A percentile compares a stretch with the other conserved stretches of the same genome.
phyloP scores from a whole-genome alignment of 2,329 filamentous ascomycete genomes.

The Monilinia vaccinii-corymbosi region DNA sequence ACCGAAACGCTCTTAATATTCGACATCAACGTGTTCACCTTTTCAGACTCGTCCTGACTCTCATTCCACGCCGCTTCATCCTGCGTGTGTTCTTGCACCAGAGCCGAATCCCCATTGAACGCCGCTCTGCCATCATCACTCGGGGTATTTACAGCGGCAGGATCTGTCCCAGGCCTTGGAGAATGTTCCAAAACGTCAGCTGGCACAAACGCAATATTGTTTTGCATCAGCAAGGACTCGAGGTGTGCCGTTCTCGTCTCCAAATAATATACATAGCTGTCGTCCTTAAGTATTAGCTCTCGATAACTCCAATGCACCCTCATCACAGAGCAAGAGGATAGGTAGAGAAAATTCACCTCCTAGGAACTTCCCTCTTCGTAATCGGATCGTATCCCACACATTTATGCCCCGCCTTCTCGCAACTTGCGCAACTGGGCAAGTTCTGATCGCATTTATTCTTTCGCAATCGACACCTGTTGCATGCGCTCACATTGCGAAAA shows the following conservation, averaged over 20 bases:
- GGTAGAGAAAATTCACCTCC: slow-evolving; percentile 40
- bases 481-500: slow-evolving; percentile 86
- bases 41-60: slow-evolving; percentile 48
- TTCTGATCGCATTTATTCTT: slow-evolving; percentile 96
- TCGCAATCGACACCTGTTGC: slow-evolving; percentile 81
- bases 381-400: slow-evolving; percentile 96
- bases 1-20: slow-evolving; percentile 70
- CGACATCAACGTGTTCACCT: slow-evolving; percentile 56
- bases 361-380: slow-evolving; percentile 88
- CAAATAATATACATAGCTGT: slow-evolving; percentile 86
- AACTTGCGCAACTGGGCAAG: slow-evolving; percentile 81
- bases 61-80: slow-evolving; percentile 28
- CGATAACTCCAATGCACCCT: not conserved
- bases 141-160: slow-evolving; percentile 23
- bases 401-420: slow-evolving; percentile 82
- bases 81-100: slow-evolving; percentile 17
- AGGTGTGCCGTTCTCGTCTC: slow-evolving; percentile 80
- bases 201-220: slow-evolving; percentile 63
- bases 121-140: slow-evolving; percentile 24
- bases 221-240: slow-evolving; percentile 61
- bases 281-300: not conserved
- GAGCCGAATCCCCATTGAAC: slow-evolving; percentile 16
- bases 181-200: slow-evolving; percentile 60
- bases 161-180: slow-evolving; percentile 33
- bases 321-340: not conserved